Base-by-base conservation (phyloP, 2,329 filamentous ascomycete species). In the Sporothrix brasiliensis region DNA sequence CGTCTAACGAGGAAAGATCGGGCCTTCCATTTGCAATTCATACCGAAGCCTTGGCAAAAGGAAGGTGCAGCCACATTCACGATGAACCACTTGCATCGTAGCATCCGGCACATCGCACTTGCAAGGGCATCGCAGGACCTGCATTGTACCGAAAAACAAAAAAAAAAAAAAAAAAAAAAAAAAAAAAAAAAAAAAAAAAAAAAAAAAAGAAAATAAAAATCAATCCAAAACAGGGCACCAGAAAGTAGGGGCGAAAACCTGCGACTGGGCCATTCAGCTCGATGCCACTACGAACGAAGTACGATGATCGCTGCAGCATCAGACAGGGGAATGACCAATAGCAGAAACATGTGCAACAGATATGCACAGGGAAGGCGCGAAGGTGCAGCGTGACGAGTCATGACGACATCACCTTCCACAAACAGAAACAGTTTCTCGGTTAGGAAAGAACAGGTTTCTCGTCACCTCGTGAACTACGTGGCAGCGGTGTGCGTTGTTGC, bases 351-450 rank as follows among this genome's bases (percentile, higher is more conserved):
- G 34, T 47, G 58, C 13, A 27, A 27, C 58, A 27, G 58, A 16
- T 63, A 24, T 27, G 58, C 13, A 21, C 61, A 50, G 44, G 44
- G 61, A 50, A 65, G 61, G 61, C 11, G 44, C 61, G 16, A 50
- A 30, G 44, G 61, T 63, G 61, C 16, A 50, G 24, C 14, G 21
- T 65, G 60, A 61, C 39, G 60, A 50, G 21, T 7, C 44, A 65
- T 65, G 61, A 65, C 61, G 61, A 49, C 61, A 65, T 30, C 44
- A 30, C 61, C 61, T 65, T 50, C 61, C 61, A 65, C 41, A 49
- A 65, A 50, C 24, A 50, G 61, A 49, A 9, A 50, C 24, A 50
- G 24, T 49, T 30, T 14, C 44, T 50, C 44, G 44, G 24, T 50
- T 11, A 10, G 24, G 61, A 65, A 49, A 44, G 58, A 63, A 63